Conservation (phyloP, 2,329 filamentous ascomycete genomes). For the Fusarium sp. region DNA sequence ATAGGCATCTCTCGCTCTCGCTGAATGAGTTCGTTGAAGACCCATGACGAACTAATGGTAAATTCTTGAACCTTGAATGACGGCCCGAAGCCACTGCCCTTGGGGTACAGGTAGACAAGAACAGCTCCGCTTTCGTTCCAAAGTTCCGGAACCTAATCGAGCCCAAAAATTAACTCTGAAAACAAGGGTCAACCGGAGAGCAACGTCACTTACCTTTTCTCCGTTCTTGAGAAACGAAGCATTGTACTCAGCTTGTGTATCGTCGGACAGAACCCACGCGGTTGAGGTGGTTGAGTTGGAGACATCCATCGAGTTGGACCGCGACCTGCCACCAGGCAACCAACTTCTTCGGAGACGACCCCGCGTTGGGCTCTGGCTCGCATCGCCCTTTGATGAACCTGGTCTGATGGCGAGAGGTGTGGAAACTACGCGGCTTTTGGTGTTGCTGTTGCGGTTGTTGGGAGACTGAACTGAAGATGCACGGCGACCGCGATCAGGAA, state of each 20-base stretch:
- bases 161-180: slow-evolving; percentile 31
- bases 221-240: slow-evolving; percentile 62
- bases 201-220: slow-evolving; percentile 62
- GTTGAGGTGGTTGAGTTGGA: slow-evolving; percentile 41
- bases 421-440: slow-evolving; percentile 50
- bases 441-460: slow-evolving; percentile 43
- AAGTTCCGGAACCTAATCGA: slow-evolving; percentile 69
- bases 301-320: slow-evolving; percentile 61
- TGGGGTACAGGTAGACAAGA: slow-evolving; percentile 68
- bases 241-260: slow-evolving; percentile 68
- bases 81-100: slow-evolving; percentile 62
- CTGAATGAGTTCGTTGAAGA: slow-evolving; percentile 66
- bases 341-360: slow-evolving; percentile 66
- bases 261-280: slow-evolving; percentile 69
- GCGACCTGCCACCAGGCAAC: slow-evolving; percentile 65
- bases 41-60: slow-evolving; percentile 65
- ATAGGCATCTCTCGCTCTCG: slow-evolving; percentile 55
- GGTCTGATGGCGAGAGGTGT: slow-evolving; percentile 50
- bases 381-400: slow-evolving; percentile 45
- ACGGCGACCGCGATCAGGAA: slow-evolving; percentile 57
- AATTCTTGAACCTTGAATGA: slow-evolving; percentile 72
- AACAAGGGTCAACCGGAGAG: slow-evolving; percentile 11
- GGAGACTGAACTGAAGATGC: slow-evolving; percentile 63
- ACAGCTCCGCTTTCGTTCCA: slow-evolving; percentile 73
- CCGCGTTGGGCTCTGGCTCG: slow-evolving; percentile 60